Percentiles rank a stretch among this genome's conserved stretches.
phyloP scores from a whole-genome alignment of 2,329 filamentous ascomycete genomes.

The Pezicula rhizophila region DNA sequence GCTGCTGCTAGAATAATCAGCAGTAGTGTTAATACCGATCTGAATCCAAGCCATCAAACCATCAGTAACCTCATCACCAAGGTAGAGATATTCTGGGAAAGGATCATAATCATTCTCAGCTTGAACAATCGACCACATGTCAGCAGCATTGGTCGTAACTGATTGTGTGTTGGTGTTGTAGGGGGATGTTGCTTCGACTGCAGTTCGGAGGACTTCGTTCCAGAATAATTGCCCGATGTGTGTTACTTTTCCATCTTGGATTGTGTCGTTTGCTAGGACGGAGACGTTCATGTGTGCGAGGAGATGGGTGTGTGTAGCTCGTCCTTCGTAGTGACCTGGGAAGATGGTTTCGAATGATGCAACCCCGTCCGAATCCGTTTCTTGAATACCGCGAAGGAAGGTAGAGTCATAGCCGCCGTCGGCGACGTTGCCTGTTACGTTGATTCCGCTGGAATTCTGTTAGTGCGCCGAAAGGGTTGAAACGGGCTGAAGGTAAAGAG shows the following conservation, averaged over 20 bases:
- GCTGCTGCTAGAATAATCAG: not conserved
- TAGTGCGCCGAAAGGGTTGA: too few relatives aligned
- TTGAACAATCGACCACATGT: constrained; percentile 39
- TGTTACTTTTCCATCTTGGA: constrained; percentile 42
- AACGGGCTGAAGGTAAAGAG: not conserved
- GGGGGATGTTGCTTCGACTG: constrained; percentile 41
- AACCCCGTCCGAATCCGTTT: constrained; percentile 34
- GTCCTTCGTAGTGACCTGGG: constrained; percentile 36
- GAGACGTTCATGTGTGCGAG: not conserved
- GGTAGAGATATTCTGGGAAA: constrained; percentile 49
- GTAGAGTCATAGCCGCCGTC: constrained; percentile 13
- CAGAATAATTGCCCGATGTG: constrained; percentile 61
- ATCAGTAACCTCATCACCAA: constrained; percentile 45
- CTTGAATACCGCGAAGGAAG: constrained; percentile 31
- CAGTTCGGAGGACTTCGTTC: constrained; percentile 48
- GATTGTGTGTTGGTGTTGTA: constrained; percentile 40
- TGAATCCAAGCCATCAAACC: constrained; percentile 50
- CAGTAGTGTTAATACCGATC: constrained; percentile 28
- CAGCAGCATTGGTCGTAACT: constrained; percentile 42
- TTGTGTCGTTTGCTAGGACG: constrained; percentile 34
- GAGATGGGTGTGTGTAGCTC: constrained; percentile 42
- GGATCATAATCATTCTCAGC: constrained; percentile 40
- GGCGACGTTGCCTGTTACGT: constrained; percentile 34
- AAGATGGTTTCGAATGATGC: constrained; percentile 35
- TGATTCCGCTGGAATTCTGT: constrained; percentile 30